Conservation (phyloP, 768 basidiomycete species). For the Naganishia antarctica region DNA sequence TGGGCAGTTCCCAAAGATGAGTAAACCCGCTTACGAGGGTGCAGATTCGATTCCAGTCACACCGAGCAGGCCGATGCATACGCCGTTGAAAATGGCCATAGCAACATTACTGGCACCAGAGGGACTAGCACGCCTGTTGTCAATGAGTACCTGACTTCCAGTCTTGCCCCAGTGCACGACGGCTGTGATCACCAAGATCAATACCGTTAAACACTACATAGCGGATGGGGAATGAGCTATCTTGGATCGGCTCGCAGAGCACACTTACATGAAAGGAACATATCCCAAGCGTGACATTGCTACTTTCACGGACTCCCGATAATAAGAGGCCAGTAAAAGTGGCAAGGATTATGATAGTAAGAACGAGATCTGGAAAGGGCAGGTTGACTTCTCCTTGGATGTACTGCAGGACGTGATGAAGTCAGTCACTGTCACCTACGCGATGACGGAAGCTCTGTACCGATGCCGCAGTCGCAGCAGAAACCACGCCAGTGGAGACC, state of each 20-base stretch:
- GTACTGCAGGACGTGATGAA: constrained; percentile 49
- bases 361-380: constrained; percentile 58
- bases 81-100: constrained; percentile 60
- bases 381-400: constrained; percentile 61
- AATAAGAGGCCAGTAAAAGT: constrained; percentile 59
- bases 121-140: constrained; percentile 57
- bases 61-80: constrained; percentile 68
- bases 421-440: background rate
- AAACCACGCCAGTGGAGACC: constrained; percentile 64
- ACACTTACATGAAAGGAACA: constrained; percentile 60
- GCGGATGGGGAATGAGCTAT: background rate
- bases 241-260: background rate
- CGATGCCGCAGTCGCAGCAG: constrained; percentile 65
- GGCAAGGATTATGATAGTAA: constrained; percentile 57
- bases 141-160: constrained; percentile 55
- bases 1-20: background rate
- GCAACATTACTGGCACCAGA: constrained; percentile 44
- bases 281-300: constrained; percentile 59
- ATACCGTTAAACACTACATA: constrained; percentile 58
- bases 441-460: background rate
- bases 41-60: constrained; percentile 58
- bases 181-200: constrained; percentile 56
- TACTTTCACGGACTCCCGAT: constrained; percentile 61
- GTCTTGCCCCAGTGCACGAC: constrained; percentile 55
- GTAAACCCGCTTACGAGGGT: constrained; percentile 53